phyloP scores from a whole-genome alignment of 805 yeast genomes.

The Alloascoidea africana region DNA sequence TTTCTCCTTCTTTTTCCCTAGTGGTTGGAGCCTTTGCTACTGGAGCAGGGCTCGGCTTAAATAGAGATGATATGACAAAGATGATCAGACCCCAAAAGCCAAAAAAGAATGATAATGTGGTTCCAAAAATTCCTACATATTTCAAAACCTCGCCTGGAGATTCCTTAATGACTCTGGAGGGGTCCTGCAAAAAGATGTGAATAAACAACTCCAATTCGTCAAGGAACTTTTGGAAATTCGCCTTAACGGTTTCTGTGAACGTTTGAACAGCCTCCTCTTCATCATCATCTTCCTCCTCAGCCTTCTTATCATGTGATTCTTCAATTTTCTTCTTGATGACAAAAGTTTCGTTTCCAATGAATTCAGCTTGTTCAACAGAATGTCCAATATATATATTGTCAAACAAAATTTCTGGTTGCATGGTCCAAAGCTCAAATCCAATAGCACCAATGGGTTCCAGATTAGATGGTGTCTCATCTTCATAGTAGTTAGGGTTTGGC shows the following conservation, averaged over 20 bases:
- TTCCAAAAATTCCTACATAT: conserved; percentile 2
- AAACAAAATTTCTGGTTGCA: conserved; percentile 60
- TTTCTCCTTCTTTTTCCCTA: conserved; percentile 3
- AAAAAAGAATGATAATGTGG: conserved; percentile 20
- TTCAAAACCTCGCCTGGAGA: neutral
- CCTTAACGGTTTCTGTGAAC: conserved; percentile 1
- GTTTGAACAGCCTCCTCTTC: conserved; percentile 10
- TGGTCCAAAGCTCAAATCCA: conserved; percentile 85
- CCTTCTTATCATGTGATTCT: conserved; percentile 12
- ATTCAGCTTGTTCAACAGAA: conserved; percentile 71
- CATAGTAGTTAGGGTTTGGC: conserved; percentile 55
- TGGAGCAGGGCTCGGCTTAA: conserved; percentile 4
- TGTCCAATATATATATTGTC: conserved; percentile 82
- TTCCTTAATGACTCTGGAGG: neutral
- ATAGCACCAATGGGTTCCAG: conserved; percentile 60
- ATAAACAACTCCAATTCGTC: neutral
- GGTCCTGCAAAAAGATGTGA: neutral
- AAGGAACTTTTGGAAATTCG: neutral
- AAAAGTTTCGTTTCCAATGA: conserved; percentile 66
- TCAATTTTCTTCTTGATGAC: conserved; percentile 38
- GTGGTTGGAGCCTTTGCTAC: conserved; percentile 3
- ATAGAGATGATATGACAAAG: conserved; percentile 13
- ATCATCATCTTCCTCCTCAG: conserved; percentile 14
- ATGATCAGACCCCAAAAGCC: conserved; percentile 25
- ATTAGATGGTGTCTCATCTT: conserved; percentile 41